Evolutionary conservation across 768 basidiomycete species (phyloP), one percentile per base, ranked within the genome.

Genomic region (Roridomyces roridus): DNA sequence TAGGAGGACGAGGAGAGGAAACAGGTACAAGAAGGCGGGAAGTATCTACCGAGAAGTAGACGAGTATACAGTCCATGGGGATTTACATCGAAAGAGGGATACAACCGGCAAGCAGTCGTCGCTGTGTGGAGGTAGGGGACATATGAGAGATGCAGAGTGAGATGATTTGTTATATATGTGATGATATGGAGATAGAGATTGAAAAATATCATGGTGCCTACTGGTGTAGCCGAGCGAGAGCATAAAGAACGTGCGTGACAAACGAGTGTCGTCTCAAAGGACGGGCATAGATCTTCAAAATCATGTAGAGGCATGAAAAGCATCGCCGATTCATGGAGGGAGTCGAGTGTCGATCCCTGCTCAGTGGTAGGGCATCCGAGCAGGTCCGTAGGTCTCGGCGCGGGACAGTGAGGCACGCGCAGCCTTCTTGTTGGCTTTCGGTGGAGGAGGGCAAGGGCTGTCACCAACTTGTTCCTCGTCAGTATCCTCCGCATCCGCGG

Each of bases 401-500:
- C 88, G 81, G 10, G 72, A 63, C 29, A 91, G 73, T 12, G 31
- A 8, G 15, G 82, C 74, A 35, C 82, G 78, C 23, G 68, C 74
- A 18, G 79, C 59, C 70, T 84, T 86, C 74, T 86, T 90, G 66
- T 73, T 77, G 36, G 73, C 75, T 67, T 88, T 91, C 29, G 80
- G 85, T 11, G 89, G 86, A 43, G 91, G 88, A 3, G 92, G 92
- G 74, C 94, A 96, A 5, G 94, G 94, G 65, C 92, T 94, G 65
- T 91, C 92, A 14, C 91, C 92, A 40, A 40, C 39, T 21, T 92
- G 71, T 63, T 92, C 90, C 6, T 83, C 85, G 50, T 91, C 89
- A 40, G 88, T 89, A 53, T 91, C 91, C 36, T 92, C 91, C 26
- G 80, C 82, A 28, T 87, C 85, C 31, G 77, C 74, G 11, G 82